Evolutionary conservation across 768 basidiomycete species (phyloP), one percentile per base, ranked within the genome.

Genomic region (Mycena capillaripes): DNA sequence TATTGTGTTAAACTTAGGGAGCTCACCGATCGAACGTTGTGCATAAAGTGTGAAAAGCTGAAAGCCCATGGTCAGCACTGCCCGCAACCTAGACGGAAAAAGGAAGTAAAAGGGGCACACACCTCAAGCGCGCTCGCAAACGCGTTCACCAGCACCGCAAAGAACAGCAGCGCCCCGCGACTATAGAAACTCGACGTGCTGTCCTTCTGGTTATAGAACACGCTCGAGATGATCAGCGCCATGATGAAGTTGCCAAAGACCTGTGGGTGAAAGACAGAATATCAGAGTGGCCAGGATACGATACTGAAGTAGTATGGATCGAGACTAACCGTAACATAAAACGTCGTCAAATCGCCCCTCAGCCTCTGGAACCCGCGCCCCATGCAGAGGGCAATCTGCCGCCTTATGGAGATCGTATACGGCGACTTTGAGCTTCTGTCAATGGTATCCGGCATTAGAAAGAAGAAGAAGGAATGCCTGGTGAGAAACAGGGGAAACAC

Each of bases 301-400:
- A 21, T n/a, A n/a, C n/a, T n/a, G n/a, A n/a, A n/a, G n/a, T n/a
- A n/a, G n/a, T n/a, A n/a, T n/a, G n/a, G n/a, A 44, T 14, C 14
- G 29, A 50, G 34, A 63, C 66, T 30, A 27, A 77, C 70, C 2
- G 71, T 73, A 16, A 62, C 65, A 14, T 71, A 73, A 38, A 77
- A 78, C 3, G 78, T 76, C 16, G 72, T 66, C 50, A 80, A 65
- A 73, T 89, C 87, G 11, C 85, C 87, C 38, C 76, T 78, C 23
- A 88, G 77, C 66, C 88, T 81, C 78, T 85, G 85, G 78, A 84
- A 85, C 4, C 87, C 85, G 30, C 89, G 82, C 3, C 73, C 71
- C 66, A 89, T 82, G 65, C 87, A 87, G 7, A 86, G 78, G 27
- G 81, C 78, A 64, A 88, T 77, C 74, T 90, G 89, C 75, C 82